Conservation (phyloP, 345 rosid species). For the Eutrema heterophyllum region DNA sequence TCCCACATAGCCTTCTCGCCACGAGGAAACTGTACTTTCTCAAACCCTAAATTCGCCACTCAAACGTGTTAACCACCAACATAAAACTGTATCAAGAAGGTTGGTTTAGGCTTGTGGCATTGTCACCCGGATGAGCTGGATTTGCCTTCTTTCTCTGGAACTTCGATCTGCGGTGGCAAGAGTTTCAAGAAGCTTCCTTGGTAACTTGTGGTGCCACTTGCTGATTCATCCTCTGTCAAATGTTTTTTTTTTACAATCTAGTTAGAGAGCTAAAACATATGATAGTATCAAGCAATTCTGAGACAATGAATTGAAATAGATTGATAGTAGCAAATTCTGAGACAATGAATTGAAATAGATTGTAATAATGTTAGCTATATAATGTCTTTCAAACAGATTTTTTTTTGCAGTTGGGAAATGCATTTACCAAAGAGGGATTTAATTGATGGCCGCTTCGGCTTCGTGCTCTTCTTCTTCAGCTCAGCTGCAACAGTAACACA, state of each 20-base stretch:
- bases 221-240: constrained; percentile 74
- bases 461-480: constrained; percentile 77
- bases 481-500: constrained; percentile 46
- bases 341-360: background rate
- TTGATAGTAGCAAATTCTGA: background rate
- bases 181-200: constrained; percentile 80
- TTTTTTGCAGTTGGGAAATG: no score
- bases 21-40: constrained; percentile 6
- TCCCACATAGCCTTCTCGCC: background rate
- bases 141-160: constrained; percentile 48
- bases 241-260: background rate
- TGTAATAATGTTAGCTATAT: background rate
- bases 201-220: constrained; percentile 28
- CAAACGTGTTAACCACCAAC: background rate
- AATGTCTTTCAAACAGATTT: no score
- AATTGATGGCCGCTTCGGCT: constrained; percentile 83
- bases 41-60: background rate
- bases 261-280: constrained; percentile 2
- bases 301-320: background rate
- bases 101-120: constrained; percentile 15
- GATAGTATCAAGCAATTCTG: background rate
- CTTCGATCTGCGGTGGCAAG: constrained; percentile 59
- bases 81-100: background rate
- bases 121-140: constrained; percentile 35
- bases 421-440: constrained; percentile 87